Evolutionary conservation across 768 basidiomycete genomes (phyloP), one percentile per base, ranked within the genome.

Genomic region (Clitopilus passeckerianus): DNA sequence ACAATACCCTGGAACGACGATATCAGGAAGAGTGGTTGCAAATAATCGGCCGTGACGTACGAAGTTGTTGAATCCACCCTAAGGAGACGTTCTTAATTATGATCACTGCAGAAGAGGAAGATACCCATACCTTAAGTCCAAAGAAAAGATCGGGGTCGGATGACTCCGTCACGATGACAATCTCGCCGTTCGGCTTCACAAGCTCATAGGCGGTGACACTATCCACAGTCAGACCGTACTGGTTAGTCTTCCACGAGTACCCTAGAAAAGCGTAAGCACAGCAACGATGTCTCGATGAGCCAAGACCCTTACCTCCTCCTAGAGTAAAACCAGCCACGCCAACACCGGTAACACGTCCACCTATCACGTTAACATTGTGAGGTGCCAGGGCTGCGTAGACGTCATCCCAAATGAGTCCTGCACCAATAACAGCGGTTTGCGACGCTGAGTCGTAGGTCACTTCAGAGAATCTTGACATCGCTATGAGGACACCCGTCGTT

Each of bases 11-110:
- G 18, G 12, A 30, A 41, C 10, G 5, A n/a, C 10, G 56, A 24
- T 24, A 9, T 34, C 2, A 23, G 15, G 7, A 30, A 16, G 56
- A 24, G 43, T 0, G 10, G 30, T 53, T 9, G 16, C 16, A 33
- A 18, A 23, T 27, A 50, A 30, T 35, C n/a, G 14, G 20, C 2
- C 83, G 84, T 84, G 85, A 56, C 63, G 55, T 57, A 73, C 77
- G 59, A 85, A 87, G 62, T 88, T 89, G 62, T 89, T 86, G 63
- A 76, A 67, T 9, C 86, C 86, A 33, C 86, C 87, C 83, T 86
- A 61, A 24, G 33, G 10, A 12, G 27, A 33, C 6, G 35, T 34
- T 1, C 16, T 16, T 9, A 35, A 18, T 37, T 56, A 20, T 24
- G 5, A 10, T 23, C 3, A 23, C 3, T 5, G 3, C 46, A 27